A percentile compares a stretch with the other conserved stretches of the same genome.
These are phyloP conservation scores for Rostrohypoxylon terebratum DNA, from an alignment of 495 filamentous ascomycete genomes.

Conservation along the genomic window DNA sequence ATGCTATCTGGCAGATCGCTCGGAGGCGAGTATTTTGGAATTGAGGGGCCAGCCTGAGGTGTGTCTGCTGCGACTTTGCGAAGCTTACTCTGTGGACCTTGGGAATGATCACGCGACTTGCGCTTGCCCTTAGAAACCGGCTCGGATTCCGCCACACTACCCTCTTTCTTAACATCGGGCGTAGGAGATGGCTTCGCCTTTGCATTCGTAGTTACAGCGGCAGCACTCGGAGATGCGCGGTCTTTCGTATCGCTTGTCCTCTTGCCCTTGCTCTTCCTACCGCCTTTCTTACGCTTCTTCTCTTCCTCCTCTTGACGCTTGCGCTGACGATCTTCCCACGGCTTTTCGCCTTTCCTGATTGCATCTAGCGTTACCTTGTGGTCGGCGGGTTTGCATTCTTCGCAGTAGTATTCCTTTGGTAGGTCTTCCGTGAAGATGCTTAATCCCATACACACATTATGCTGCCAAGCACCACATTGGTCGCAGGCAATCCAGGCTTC, in stretches of 20 bases:
- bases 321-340: slow-evolving; percentile 79
- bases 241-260: slow-evolving; percentile 63
- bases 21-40: slow-evolving; percentile 53
- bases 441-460: slow-evolving; percentile 94
- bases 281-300: slow-evolving; percentile 61
- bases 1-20: slow-evolving; percentile 55
- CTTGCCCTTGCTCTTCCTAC: slow-evolving; percentile 64
- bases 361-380: slow-evolving; percentile 80
- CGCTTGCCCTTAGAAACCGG: slow-evolving; percentile 52
- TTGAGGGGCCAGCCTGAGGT: slow-evolving; percentile 49
- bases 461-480: slow-evolving; percentile 91
- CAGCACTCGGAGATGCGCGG: slow-evolving; percentile 51
- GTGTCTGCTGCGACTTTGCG: slow-evolving; percentile 63
- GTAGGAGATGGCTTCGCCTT: slow-evolving; percentile 56
- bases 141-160: slow-evolving; percentile 45
- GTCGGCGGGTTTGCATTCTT: slow-evolving; percentile 84
- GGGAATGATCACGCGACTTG: slow-evolving; percentile 50
- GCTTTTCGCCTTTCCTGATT: slow-evolving; percentile 80
- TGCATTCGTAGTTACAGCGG: slow-evolving; percentile 22
- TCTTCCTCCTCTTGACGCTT: slow-evolving; percentile 60
- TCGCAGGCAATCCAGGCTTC: slow-evolving; percentile 94
- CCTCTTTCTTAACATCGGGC: slow-evolving; percentile 57
- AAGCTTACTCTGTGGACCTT: slow-evolving; percentile 60
- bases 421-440: slow-evolving; percentile 78
- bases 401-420: slow-evolving; percentile 86